Conservation (phyloP, 192 early-diverging fungal species). For the Coemansia sp. region DNA sequence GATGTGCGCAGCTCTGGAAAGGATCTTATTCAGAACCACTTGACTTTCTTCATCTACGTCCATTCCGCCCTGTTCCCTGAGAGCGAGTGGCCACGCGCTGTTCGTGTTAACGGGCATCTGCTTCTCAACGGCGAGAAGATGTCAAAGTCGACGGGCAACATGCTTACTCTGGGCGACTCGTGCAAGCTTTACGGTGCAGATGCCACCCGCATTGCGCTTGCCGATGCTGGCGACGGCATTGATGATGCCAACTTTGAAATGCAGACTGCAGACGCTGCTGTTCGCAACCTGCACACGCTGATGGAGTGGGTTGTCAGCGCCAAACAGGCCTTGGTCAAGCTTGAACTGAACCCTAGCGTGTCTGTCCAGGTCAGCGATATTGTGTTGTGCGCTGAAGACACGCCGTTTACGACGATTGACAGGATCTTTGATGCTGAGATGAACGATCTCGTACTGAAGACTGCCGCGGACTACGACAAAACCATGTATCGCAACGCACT, state of each 20-base stretch:
- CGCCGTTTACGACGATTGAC: slow-evolving; percentile 70
- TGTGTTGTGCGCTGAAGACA: slow-evolving; percentile 51
- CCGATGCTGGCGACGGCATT: slow-evolving; percentile 93
- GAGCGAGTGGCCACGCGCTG: slow-evolving; percentile 79
- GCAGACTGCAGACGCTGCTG: slow-evolving; percentile 90
- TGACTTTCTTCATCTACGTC: slow-evolving; percentile 96
- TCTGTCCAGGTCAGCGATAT: slow-evolving; percentile 36
- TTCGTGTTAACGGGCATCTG: slow-evolving; percentile 94
- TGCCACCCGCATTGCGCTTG: slow-evolving; percentile 90
- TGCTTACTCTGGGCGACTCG: slow-evolving; percentile 79
- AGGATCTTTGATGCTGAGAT: slow-evolving; percentile 91
- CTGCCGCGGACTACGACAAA: slow-evolving; percentile 71
- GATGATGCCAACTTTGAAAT: slow-evolving; percentile 99
- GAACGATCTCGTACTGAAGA: slow-evolving; percentile 64
- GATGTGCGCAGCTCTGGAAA: slow-evolving; percentile 96
- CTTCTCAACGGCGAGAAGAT: slow-evolving; percentile 96
- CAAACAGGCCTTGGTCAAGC: slow-evolving; percentile 54
- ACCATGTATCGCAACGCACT: slow-evolving; percentile 91
- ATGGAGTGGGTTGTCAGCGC: slow-evolving; percentile 87
- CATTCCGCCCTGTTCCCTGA: slow-evolving; percentile 94
- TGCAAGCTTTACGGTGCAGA: slow-evolving; percentile 90
- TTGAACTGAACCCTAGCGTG: slow-evolving; percentile 53
- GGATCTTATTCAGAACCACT: slow-evolving; percentile 96
- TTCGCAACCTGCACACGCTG: slow-evolving; percentile 86
- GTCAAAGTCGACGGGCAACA: slow-evolving; percentile 98